These are phyloP conservation scores for Glycine soja DNA, from an alignment of 306 rosid species.

Conservation along the genomic window DNA sequence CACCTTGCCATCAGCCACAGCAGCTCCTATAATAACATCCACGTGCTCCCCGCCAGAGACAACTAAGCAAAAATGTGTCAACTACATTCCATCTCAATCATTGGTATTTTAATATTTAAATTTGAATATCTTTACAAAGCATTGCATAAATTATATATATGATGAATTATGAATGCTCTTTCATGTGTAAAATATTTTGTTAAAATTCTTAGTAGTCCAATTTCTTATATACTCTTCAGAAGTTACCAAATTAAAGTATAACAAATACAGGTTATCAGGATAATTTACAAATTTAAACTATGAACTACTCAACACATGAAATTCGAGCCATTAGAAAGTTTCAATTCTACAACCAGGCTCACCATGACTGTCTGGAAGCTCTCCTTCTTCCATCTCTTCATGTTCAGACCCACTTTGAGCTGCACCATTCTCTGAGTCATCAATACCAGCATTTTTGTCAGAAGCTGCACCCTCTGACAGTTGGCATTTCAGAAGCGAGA, in stretches of 20 bases:
- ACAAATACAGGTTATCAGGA: slow-evolving; percentile 26
- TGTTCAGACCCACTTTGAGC: slow-evolving; percentile 54
- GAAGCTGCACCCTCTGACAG: slow-evolving; percentile 92
- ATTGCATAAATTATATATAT: slow-evolving; percentile 14
- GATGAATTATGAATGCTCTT: slow-evolving; percentile 29
- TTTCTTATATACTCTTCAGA: background rate
- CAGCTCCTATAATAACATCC: slow-evolving; percentile 96
- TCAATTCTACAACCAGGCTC: slow-evolving; percentile 54
- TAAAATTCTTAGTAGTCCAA: slow-evolving; percentile 19
- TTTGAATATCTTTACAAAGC: slow-evolving; percentile 34
- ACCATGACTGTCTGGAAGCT: slow-evolving; percentile 98
- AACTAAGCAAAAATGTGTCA: slow-evolving; percentile 57
- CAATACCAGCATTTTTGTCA: slow-evolving; percentile 63
- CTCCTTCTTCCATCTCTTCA: slow-evolving; percentile 95
- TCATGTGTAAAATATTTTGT: slow-evolving; percentile 26
- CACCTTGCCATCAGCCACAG: slow-evolving; percentile 99
- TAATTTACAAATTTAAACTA: slow-evolving; percentile 26
- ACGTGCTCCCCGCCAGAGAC: slow-evolving; percentile 99
- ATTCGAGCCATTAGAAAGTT: slow-evolving; percentile 37
- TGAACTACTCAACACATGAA: slow-evolving; percentile 26
- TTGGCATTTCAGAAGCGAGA: slow-evolving; percentile 85
- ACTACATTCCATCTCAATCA: slow-evolving; percentile 37
- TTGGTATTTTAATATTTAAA: slow-evolving; percentile 7
- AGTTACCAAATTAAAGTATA: background rate
- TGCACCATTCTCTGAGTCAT: slow-evolving; percentile 48